Base-by-base conservation (phyloP, 176 grass and related monocot genomes). In the Zizania latifolia region DNA sequence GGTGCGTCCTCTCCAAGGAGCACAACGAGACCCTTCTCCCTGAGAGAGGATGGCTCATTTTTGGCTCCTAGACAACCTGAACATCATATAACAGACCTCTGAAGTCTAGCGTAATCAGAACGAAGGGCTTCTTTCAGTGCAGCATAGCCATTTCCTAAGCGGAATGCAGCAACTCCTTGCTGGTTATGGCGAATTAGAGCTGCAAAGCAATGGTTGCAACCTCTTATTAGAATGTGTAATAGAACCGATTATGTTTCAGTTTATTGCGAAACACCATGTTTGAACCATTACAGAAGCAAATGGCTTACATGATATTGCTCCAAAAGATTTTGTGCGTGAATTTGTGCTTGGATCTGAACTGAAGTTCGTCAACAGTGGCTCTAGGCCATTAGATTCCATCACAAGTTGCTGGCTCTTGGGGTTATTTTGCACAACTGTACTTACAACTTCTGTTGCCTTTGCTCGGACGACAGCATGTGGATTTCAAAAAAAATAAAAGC, bases 351-450 rank as follows among this genome's bases (percentile, higher is more conserved):
- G 82, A 76, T 97, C 90, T 5, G 70, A 93, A 10, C 54, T 78
- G 70, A 97, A 97, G 83, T 93, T 97, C 24, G 78, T 65, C 68
- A 97, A 45, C 10, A 97, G 81, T 36, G 94, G 88, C 38, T 97
- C 90, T 0, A 97, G 70, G 93, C 88, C n/a, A n/a, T n/a, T n/a
- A n/a, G n/a, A n/a, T n/a, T n/a, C n/a, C n/a, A n/a, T n/a, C n/a
- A n/a, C n/a, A 71, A 93, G 88, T 74, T 89, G 83, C 68, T 91
- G 90, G 51, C 88, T 93, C 53, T 76, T 89, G 13, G 88, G 88
- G 58, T 97, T 97, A 80, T 97, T 97, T 65, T 97, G 88, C 45
- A 93, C 94, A 71, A 93, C 75, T 16, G 88, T 93, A 53, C 88
- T 87, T 1, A 97, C 83, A 75, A 91, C 90, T 74, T 97, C 90